A percentile compares a stretch with the other conserved stretches of the same genome.
These are phyloP conservation scores for Stagonosporopsis vannaccii DNA, from an alignment of 2,329 filamentous ascomycete genomes.

Conservation along the genomic window DNA sequence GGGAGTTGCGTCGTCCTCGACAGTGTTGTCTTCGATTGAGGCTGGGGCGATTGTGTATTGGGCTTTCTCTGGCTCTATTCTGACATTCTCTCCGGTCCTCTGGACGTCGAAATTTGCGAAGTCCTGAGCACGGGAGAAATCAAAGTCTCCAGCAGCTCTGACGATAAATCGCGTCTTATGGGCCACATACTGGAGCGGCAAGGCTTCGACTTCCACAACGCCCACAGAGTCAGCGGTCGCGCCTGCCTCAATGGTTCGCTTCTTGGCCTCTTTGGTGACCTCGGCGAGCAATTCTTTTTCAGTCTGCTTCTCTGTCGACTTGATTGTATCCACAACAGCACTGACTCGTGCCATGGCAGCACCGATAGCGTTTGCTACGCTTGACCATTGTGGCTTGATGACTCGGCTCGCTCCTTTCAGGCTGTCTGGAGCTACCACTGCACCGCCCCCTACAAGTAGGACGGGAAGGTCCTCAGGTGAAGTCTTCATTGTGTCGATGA, in stretches of 20 bases:
- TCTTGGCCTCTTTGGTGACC: slow-evolving; percentile 48
- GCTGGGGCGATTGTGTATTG: slow-evolving; percentile 20
- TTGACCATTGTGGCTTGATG: slow-evolving; percentile 63
- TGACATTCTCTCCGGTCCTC: slow-evolving; percentile 28
- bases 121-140: slow-evolving; percentile 43
- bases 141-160: slow-evolving; percentile 63
- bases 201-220: slow-evolving; percentile 51
- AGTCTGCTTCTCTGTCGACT: slow-evolving; percentile 47
- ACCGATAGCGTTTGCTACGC: slow-evolving; percentile 70
- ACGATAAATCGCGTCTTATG: slow-evolving; percentile 61
- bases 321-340: slow-evolving; percentile 51
- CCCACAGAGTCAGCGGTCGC: slow-evolving; percentile 43
- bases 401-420: slow-evolving; percentile 64
- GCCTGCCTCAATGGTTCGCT: slow-evolving; percentile 50
- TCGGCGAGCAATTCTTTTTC: slow-evolving; percentile 46
- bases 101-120: slow-evolving; percentile 34
- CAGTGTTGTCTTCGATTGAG: slow-evolving; percentile 23
- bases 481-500: slow-evolving; percentile 69
- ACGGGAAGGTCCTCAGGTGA: slow-evolving; percentile 67
- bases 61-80: slow-evolving; percentile 6
- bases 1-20: slow-evolving; percentile 24
- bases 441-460: slow-evolving; percentile 69
- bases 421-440: slow-evolving; percentile 64
- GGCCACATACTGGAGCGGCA: slow-evolving; percentile 64
- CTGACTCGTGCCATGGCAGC: slow-evolving; percentile 69